These are phyloP conservation scores for Nannochloris sp. DNA, from an alignment of 139 green algal genomes.

Conservation along the genomic window DNA sequence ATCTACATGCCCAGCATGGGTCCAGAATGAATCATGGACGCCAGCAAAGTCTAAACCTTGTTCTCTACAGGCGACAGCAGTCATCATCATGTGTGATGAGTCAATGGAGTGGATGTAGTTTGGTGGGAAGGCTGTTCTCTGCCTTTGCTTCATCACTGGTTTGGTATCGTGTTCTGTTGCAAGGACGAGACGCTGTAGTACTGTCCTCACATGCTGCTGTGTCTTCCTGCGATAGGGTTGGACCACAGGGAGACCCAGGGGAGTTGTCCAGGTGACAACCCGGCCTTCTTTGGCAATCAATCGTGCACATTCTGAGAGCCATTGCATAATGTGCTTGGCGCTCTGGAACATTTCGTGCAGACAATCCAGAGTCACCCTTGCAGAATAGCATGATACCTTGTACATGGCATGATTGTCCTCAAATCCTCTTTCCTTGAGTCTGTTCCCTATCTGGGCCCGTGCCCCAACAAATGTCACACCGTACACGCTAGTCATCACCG, in stretches of 20 bases:
- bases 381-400: constrained; percentile 61
- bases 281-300: constrained; percentile 39
- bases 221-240: constrained; percentile 76
- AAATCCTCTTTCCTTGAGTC: constrained; percentile 69
- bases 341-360: constrained; percentile 76
- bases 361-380: constrained; percentile 59
- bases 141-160: constrained; percentile 43
- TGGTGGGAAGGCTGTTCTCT: constrained; percentile 87
- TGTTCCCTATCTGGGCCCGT: constrained; percentile 70
- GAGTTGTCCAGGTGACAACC: constrained; percentile 73
- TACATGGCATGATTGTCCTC: constrained; percentile 31
- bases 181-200: constrained; percentile 47
- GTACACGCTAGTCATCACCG: constrained; percentile 99
- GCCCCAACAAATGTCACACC: constrained; percentile 91
- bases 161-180: constrained; percentile 23
- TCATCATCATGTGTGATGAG: constrained; percentile 97
- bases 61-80: constrained; percentile 60
- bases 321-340: constrained; percentile 80
- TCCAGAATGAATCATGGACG: constrained; percentile 99
- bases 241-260: constrained; percentile 81
- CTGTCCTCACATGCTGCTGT: constrained; percentile 37
- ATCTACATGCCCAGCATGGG: constrained; percentile 72
- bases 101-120: constrained; percentile 98
- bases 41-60: constrained; percentile 73
- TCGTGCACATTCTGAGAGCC: constrained; percentile 69